Evolutionary conservation across 345 rosid species (phyloP).

Genomic region (Cochlearia excelsa): DNA sequence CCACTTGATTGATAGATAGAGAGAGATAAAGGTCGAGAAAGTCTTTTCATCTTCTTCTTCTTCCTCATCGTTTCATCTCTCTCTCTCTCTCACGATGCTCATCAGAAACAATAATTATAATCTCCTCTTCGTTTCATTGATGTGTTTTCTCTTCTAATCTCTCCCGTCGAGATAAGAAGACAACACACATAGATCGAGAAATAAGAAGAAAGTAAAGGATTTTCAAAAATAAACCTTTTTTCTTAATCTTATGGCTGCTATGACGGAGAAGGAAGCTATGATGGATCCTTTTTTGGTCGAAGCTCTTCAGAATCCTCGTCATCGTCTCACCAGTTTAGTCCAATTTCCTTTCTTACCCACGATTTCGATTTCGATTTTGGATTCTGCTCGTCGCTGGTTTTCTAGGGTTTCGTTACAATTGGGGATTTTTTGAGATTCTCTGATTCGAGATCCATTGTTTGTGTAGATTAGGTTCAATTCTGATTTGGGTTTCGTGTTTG

Average conservation of each 20-base stretch:
- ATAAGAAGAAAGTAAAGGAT: not conserved
- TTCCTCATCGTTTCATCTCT: not conserved
- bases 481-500: slow-evolving; percentile 12
- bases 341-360: slow-evolving; percentile 21
- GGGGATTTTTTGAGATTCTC: slow-evolving; percentile 10
- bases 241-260: slow-evolving; percentile 17
- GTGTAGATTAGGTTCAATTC: not conserved
- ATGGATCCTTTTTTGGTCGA: slow-evolving; percentile 94
- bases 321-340: slow-evolving; percentile 82
- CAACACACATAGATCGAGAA: slow-evolving; percentile 16
- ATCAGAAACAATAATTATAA: slow-evolving; percentile 13
- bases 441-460: not conserved
- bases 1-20: not conserved
- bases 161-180: slow-evolving; percentile 15
- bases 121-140: slow-evolving; percentile 30
- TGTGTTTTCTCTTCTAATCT: slow-evolving; percentile 37
- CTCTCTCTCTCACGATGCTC: slow-evolving; percentile 27
- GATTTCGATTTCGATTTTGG: slow-evolving; percentile 14
- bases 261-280: slow-evolving; percentile 56
- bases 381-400: not conserved
- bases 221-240: not conserved
- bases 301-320: slow-evolving; percentile 93
- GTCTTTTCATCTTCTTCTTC: not conserved
- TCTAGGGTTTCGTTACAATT: slow-evolving; percentile 33
- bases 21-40: not conserved